Base-by-base conservation (phyloP, 2,329 filamentous ascomycete species). In the Nemania abortiva region DNA sequence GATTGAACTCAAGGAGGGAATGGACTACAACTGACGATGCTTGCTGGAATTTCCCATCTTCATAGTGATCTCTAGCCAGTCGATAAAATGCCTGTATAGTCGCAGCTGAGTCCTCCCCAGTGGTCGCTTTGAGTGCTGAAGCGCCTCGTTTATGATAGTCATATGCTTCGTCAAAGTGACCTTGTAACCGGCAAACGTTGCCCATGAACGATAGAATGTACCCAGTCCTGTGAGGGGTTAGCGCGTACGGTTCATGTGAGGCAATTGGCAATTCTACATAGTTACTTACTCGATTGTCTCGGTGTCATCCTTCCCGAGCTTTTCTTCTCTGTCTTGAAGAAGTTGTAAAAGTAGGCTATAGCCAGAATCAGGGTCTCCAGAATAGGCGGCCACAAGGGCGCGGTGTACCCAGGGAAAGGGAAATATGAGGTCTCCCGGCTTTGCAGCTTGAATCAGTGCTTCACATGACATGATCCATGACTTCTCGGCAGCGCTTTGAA, bases 141-240 rank as follows among this genome's bases (percentile, higher is more conserved):
- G 42, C 42, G 42, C 42, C 42, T 15, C 42, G n/a, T 47, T n/a
- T 13, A 47, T 47, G 42, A 47, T 47, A 47, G 42, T 47, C 42
- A n/a, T 47, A 47, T n/a, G 42, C 42, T 47, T 47, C 42, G 18
- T n/a, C 42, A 2, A 47, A 47, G 4, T 6, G 42, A 20, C 42
- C 42, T 47, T n/a, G 42, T 7, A 47, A 47, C 15, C 42, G n/a
- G 42, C 42, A 7, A 7, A 47, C n/a, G n/a, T 47, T 20, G 7
- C 18, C 42, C 42, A 47, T 47, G 18, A 47, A 20, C 15, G 42
- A 20, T 47, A 20, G 42, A n/a, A 47, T 47, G n/a, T 47, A 47
- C 15, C 42, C 42, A 20, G 42, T 47, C 18, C 42, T 47, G 18
- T 47, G 42, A 47, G 3, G 18, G n/a, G n/a, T n/a, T n/a, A 47